Evolutionary conservation across 495 filamentous ascomycete genomes (phyloP).

Genomic region (Penicillium arizonense): DNA sequence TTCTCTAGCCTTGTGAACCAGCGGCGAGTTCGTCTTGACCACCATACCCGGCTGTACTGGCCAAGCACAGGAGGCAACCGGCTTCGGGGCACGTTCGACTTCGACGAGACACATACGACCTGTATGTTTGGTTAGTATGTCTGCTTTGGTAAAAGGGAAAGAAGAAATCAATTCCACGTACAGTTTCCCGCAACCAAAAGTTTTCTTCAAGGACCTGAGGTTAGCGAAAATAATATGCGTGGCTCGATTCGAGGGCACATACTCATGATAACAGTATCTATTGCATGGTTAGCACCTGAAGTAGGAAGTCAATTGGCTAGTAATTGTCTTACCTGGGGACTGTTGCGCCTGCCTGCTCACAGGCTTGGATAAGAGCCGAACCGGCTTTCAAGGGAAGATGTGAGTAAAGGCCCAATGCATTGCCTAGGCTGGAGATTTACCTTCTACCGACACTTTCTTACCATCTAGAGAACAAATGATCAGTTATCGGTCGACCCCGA

Average conservation of each 20-base stretch:
- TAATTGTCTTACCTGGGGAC: slow-evolving; percentile 66
- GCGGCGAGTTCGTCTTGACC: slow-evolving; percentile 93
- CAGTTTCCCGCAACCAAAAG: slow-evolving; percentile 99
- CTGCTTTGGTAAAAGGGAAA: background rate
- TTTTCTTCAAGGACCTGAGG: slow-evolving; percentile 56
- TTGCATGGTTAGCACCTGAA: slow-evolving; percentile 35
- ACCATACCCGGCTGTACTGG: slow-evolving; percentile 98
- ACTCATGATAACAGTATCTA: slow-evolving; percentile 99
- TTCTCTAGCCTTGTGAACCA: slow-evolving; percentile 95
- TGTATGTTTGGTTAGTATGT: slow-evolving; percentile 21
- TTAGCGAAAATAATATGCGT: slow-evolving; percentile 26
- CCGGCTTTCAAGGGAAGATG: slow-evolving; percentile 49
- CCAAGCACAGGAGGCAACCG: slow-evolving; percentile 98
- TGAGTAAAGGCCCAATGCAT: slow-evolving; percentile 23
- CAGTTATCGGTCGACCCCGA: background rate
- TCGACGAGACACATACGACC: slow-evolving; percentile 97
- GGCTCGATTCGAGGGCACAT: slow-evolving; percentile 27
- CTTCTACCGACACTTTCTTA: slow-evolving; percentile 94
- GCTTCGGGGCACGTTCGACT: slow-evolving; percentile 92
- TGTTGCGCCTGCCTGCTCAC: slow-evolving; percentile 93
- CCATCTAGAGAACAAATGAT: slow-evolving; percentile 60
- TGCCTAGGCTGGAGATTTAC: slow-evolving; percentile 44
- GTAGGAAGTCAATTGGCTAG: background rate
- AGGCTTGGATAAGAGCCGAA: slow-evolving; percentile 96
- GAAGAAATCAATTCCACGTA: slow-evolving; percentile 22